Evolutionary conservation across 2,329 filamentous ascomycete species (phyloP).

Genomic region (Colletotrichum sidae): DNA sequence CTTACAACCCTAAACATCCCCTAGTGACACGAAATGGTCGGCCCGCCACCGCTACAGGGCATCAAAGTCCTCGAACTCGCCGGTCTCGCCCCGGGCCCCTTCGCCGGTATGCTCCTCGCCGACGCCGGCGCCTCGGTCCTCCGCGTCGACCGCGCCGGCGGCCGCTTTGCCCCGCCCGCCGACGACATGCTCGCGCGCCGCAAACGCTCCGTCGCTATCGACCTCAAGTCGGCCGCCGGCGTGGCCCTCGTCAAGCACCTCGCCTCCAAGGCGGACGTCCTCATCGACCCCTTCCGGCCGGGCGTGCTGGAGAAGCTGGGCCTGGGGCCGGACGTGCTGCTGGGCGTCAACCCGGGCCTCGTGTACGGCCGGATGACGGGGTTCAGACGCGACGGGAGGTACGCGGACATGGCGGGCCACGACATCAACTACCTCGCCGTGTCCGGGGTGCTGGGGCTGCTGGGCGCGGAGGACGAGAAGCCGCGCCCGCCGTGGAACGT

Average conservation of each 20-base stretch:
- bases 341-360: conserved; percentile 76
- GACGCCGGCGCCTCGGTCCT: conserved; percentile 91
- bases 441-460: conserved; percentile 79
- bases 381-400: conserved; percentile 88
- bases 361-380: conserved; percentile 90
- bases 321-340: conserved; percentile 77
- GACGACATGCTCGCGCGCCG: conserved; percentile 81
- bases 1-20: background rate
- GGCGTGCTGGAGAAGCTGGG: conserved; percentile 89
- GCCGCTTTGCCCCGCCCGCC: conserved; percentile 57
- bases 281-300: conserved; percentile 95
- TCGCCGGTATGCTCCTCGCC: conserved; percentile 87
- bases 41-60: conserved; percentile 57
- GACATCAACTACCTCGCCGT: conserved; percentile 98
- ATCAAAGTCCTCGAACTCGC: conserved; percentile 71
- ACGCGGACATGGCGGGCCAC: conserved; percentile 89
- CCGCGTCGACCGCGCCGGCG: conserved; percentile 79
- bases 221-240: conserved; percentile 78
- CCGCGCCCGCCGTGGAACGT: conserved; percentile 87
- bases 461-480: conserved; percentile 76
- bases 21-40: conserved; percentile 45
- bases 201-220: conserved; percentile 83
- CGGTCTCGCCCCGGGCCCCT: conserved; percentile 79
- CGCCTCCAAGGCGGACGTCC: conserved; percentile 73
- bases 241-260: conserved; percentile 75